Evolutionary conservation across 2,329 filamentous ascomycete genomes (phyloP).

Genomic region (Trichophyton benhamiae): DNA sequence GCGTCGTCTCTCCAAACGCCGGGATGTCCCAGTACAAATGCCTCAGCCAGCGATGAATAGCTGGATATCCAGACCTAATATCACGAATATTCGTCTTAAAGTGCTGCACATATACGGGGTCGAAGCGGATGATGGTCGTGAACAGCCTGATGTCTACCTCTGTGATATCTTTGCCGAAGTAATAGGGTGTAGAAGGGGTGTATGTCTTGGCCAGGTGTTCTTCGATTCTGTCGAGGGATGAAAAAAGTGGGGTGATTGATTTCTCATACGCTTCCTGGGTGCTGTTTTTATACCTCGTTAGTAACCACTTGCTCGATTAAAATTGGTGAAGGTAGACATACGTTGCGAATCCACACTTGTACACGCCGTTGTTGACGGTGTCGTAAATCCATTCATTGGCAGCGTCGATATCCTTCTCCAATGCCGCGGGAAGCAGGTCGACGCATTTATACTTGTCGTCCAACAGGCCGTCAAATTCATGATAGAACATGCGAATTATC

Average conservation of each 20-base stretch:
- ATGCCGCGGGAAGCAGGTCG: conserved; percentile 53
- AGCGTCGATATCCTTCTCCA: conserved; percentile 60
- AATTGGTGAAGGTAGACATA: conserved; percentile 6
- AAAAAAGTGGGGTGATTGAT: conserved; percentile 60
- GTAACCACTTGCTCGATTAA: background rate
- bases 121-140: conserved; percentile 61
- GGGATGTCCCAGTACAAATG: conserved; percentile 71
- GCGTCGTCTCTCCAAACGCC: conserved; percentile 69
- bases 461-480: conserved; percentile 63
- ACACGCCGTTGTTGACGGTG: conserved; percentile 41
- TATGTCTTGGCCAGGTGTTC: conserved; percentile 45
- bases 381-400: conserved; percentile 71
- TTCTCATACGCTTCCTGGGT: conserved; percentile 71
- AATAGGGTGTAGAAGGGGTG: conserved; percentile 38
- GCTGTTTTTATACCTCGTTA: conserved; percentile 7
- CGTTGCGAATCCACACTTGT: conserved; percentile 64
- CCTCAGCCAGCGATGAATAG: conserved; percentile 68
- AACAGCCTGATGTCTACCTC: conserved; percentile 71
- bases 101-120: conserved; percentile 70
- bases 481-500: conserved; percentile 82
- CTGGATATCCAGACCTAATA: conserved; percentile 71
- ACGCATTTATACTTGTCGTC: conserved; percentile 47
- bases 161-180: conserved; percentile 62
- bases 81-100: conserved; percentile 75
- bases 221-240: conserved; percentile 64